phyloP scores from a whole-genome alignment of 1,139 yeast species.

The Martiniozyma asiatica region DNA sequence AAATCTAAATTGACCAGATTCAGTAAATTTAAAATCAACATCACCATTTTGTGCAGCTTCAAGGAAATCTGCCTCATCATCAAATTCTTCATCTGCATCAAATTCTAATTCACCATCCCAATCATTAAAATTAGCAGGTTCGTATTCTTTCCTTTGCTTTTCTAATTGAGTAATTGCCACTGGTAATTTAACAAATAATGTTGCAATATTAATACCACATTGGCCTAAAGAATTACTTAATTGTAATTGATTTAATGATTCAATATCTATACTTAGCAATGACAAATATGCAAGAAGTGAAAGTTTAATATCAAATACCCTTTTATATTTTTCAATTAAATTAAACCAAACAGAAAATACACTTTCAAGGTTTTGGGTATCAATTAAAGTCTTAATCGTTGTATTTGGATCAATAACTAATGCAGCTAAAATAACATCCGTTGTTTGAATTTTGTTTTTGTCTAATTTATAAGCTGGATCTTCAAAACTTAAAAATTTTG shows the following conservation, averaged over 20 bases:
- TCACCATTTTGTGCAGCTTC: too few relatives aligned
- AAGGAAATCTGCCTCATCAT: slow-evolving; percentile 5
- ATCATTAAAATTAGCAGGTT: slow-evolving; percentile 15
- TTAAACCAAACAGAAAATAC: slow-evolving; percentile 66
- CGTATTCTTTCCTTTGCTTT: slow-evolving; percentile 45
- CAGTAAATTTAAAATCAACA: slow-evolving; percentile 14
- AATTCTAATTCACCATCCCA: slow-evolving; percentile 33
- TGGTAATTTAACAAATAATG: slow-evolving; percentile 51
- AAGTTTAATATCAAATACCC: slow-evolving; percentile 77
- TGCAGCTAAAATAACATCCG: slow-evolving; percentile 58
- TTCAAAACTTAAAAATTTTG: slow-evolving; percentile 15
- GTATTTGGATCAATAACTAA: slow-evolving; percentile 49
- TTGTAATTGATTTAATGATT: slow-evolving; percentile 14
- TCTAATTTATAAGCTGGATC: slow-evolving; percentile 22
- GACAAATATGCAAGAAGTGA: slow-evolving; percentile 57
- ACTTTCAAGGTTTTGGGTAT: slow-evolving; percentile 30
- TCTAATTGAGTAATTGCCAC: slow-evolving; percentile 55
- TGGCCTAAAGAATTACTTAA: slow-evolving; percentile 23
- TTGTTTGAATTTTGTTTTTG: slow-evolving; percentile 38
- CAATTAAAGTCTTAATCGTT: slow-evolving; percentile 43
- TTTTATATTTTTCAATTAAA: slow-evolving; percentile 38
- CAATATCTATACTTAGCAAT: slow-evolving; percentile 25
- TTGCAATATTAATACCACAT: slow-evolving; percentile 37
- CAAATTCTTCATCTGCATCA: slow-evolving; percentile 26
- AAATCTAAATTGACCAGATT: slow-evolving; percentile 8